Conservation (phyloP, 768 basidiomycete species). For the Suillus fuscotomentosus region DNA sequence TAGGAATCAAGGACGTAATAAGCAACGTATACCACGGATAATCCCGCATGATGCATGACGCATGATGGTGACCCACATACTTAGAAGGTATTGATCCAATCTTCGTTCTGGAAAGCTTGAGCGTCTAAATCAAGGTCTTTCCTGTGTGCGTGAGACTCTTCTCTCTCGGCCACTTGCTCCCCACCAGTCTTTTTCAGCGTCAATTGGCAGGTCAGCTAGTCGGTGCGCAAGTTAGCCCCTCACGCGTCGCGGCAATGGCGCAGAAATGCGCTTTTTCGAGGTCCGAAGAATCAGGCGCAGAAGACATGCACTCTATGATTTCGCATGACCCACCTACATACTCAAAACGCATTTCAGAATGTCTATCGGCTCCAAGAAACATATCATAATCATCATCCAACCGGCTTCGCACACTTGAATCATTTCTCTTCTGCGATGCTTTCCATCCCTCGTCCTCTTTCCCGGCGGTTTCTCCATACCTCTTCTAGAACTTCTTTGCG, state of each 20-base stretch:
- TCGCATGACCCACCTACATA: slow-evolving; percentile 48
- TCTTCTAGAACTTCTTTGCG: slow-evolving; percentile 64
- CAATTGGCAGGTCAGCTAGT: no score
- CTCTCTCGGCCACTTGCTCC: slow-evolving; percentile 34
- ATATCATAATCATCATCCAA: slow-evolving; percentile 70
- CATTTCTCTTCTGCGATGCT: slow-evolving; percentile 32
- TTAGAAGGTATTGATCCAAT: slow-evolving; percentile 21
- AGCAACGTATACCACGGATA: background rate
- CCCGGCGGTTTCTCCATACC: slow-evolving; percentile 35
- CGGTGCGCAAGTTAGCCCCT: no score
- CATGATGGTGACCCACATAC: background rate
- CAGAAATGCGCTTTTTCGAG: slow-evolving; percentile 45
- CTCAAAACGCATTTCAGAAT: slow-evolving; percentile 69
- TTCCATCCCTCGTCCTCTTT: slow-evolving; percentile 41
- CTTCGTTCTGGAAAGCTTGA: slow-evolving; percentile 51
- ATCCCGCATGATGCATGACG: no score
- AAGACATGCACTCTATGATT: slow-evolving; percentile 53
- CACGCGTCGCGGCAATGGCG: slow-evolving; percentile 41
- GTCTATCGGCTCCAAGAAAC: slow-evolving; percentile 55
- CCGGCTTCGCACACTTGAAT: slow-evolving; percentile 29
- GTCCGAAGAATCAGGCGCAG: slow-evolving; percentile 38
- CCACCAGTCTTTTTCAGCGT: slow-evolving; percentile 16
- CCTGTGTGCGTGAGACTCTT: slow-evolving; percentile 44
- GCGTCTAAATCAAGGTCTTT: slow-evolving; percentile 56
- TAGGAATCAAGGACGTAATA: background rate